A percentile compares a stretch with the other conserved stretches of the same genome.
Evolutionary conservation across 345 rosid species (phyloP).

Genomic region (Eucalyptus regnans): DNA sequence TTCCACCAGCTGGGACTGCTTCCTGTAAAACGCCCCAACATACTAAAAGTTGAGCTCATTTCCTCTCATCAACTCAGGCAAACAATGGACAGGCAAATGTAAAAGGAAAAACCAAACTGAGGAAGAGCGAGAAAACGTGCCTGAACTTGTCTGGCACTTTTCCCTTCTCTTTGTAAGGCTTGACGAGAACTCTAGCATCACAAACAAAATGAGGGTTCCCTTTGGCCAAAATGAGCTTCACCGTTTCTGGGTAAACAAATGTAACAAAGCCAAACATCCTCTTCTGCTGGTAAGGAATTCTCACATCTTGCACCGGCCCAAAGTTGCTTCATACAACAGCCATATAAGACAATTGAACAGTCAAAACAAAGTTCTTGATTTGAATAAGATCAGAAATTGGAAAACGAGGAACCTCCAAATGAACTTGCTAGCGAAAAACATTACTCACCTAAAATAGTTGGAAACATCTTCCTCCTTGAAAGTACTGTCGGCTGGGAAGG

Average conservation of each 20-base stretch:
- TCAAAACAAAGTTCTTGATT: neutral
- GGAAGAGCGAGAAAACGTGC: conserved; percentile 13
- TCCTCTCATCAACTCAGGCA: neutral
- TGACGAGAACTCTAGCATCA: conserved; percentile 82
- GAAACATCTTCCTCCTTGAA: conserved; percentile 91
- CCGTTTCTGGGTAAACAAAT: conserved; percentile 81
- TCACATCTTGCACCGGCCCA: conserved; percentile 98
- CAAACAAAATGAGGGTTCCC: conserved; percentile 94
- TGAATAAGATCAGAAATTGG: neutral
- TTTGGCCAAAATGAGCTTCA: conserved; percentile 78
- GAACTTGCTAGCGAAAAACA: neutral
- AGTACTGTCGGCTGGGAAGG: conserved; percentile 95
- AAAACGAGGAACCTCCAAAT: neutral
- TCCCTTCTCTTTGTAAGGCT: conserved; percentile 97
- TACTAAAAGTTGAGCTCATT: neutral
- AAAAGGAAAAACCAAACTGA: neutral
- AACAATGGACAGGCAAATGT: neutral
- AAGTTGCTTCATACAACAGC: conserved; percentile 29
- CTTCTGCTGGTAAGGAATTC: conserved; percentile 94
- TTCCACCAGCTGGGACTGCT: conserved; percentile 34
- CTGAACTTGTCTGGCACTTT: conserved; percentile 85
- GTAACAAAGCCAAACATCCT: conserved; percentile 96
- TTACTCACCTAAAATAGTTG: conserved; percentile 61
- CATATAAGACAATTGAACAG: neutral
- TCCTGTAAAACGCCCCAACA: conserved; percentile 15